Conservation (phyloP, 164 flowering plant genomes). For the Euptelea pleiosperma region DNA sequence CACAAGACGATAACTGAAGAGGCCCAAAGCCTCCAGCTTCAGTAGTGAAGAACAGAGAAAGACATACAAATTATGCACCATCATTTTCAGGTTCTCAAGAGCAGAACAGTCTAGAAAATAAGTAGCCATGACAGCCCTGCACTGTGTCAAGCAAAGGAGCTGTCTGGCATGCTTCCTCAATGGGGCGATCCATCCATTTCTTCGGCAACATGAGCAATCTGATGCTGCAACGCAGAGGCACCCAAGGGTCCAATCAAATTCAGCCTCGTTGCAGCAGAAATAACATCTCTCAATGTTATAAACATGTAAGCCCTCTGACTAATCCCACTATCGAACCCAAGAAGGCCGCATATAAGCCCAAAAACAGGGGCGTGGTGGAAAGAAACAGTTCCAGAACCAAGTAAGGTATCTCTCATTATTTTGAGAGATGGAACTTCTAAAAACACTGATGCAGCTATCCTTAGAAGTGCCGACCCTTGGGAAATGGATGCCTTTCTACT, state of each 20-base stretch:
- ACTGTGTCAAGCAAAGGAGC: conserved; percentile 76
- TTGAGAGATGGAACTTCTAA: conserved; percentile 62
- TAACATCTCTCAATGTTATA: conserved; percentile 78
- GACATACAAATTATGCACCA: no score
- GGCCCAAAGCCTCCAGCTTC: not conserved
- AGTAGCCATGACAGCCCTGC: conserved; percentile 86
- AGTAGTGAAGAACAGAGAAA: not conserved
- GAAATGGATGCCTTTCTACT: conserved; percentile 70
- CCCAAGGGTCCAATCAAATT: conserved; percentile 89
- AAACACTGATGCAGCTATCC: conserved; percentile 75
- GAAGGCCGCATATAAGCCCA: conserved; percentile 75
- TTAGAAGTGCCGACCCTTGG: conserved; percentile 90
- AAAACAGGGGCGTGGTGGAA: conserved; percentile 94
- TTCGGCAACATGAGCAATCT: conserved; percentile 65
- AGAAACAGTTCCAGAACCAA: conserved; percentile 33
- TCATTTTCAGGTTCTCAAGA: conserved; percentile 50
- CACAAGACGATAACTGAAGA: not conserved
- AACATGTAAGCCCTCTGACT: conserved; percentile 86
- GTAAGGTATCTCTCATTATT: conserved; percentile 48
- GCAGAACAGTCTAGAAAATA: conserved; percentile 84
- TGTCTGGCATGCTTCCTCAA: conserved; percentile 85
- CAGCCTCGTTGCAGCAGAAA: conserved; percentile 94
- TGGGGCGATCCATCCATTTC: conserved; percentile 68
- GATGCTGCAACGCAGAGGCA: conserved; percentile 84
- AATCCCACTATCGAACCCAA: conserved; percentile 56